phyloP scores from a whole-genome alignment of 2,329 filamentous ascomycete genomes.

The Pseudomassariella vexata region DNA sequence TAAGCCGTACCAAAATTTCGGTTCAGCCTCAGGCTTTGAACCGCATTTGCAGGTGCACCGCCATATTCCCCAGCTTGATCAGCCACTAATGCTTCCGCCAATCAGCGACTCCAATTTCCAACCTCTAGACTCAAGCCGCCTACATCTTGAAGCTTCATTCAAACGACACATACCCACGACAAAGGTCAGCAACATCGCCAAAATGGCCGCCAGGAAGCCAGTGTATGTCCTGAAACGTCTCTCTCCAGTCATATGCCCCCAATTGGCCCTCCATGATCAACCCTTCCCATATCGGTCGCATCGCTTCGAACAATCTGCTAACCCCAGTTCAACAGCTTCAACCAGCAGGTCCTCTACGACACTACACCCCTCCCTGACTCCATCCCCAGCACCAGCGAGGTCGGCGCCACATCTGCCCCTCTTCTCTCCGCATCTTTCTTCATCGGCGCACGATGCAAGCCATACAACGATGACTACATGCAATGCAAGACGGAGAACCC shows the following conservation, averaged over 20 bases:
- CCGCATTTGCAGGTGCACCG: too few species aligned
- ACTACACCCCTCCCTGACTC: constrained; percentile 88
- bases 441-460: constrained; percentile 89
- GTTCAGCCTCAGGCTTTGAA: too few species aligned
- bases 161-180: constrained; percentile 6
- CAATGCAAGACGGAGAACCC: constrained; percentile 96
- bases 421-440: constrained; percentile 91
- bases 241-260: background rate
- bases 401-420: constrained; percentile 88
- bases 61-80: constrained; percentile 1
- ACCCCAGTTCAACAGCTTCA: constrained; percentile 76
- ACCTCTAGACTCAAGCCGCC: constrained; percentile 14
- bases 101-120: constrained; percentile 26
- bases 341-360: constrained; percentile 88
- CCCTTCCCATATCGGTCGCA: background rate
- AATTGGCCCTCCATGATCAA: background rate
- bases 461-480: constrained; percentile 99
- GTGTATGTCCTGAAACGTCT: constrained; percentile 35
- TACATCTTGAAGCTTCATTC: constrained; percentile 4
- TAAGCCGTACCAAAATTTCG: too few species aligned
- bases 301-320: constrained; percentile 4
- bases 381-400: constrained; percentile 89
- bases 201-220: constrained; percentile 56
- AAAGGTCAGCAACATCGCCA: constrained; percentile 22
- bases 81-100: constrained; percentile 22